Base-by-base conservation (phyloP, 1,284 basidiomycete genomes). In the Neonothopanus nambi region DNA sequence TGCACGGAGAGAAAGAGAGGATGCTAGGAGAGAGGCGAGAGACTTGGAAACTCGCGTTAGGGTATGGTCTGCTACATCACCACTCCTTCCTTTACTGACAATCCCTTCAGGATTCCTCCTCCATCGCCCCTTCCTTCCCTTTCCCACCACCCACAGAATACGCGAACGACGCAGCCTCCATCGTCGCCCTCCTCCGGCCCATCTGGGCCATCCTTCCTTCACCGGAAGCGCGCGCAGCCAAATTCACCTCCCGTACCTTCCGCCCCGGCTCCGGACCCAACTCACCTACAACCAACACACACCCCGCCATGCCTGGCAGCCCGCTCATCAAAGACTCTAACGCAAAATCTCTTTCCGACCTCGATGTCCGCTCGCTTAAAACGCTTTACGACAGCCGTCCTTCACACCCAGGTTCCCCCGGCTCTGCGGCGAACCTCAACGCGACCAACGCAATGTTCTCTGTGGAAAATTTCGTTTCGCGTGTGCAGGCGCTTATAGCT, bases 191-290 rank as follows among this genome's bases (percentile, higher is more conserved):
- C 23, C 79, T 95, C 28, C 78, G 80, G 45, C 82, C 87, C 5
- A 62, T 94, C n/a, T 95, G 93, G 92, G 68, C 76, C 3, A 75
- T 86, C 33, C 80, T 95, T 0, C 93, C 93, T 6, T 87, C 90
- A 1, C 84, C 89, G 4, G 87, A 89, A 67, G 78, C 84, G 17
- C 86, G 92, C 36, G 84, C 82, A 2, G 72, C 81, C 48, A 89
- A 85, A 59, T 79, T 91, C 52, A 75, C 76, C 13, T 64, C 64
- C 12, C 75, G 79, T 28, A 67, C 75, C 47, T 78, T 82, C 63
- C 77, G 81, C 30, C 26, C 55, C 11, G 55, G 55, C 21, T 30
- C 41, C 46, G 36, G 40, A 17, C 47, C 80, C 1, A 76, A 76
- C 17, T 74, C 75, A 3, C 71, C 71, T 8, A 59, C 71, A 0